Percentiles rank a stretch among this genome's conserved stretches.
These are phyloP conservation scores for Naegleria fowleri DNA, from an alignment of 208 protist species.

Conservation along the genomic window DNA sequence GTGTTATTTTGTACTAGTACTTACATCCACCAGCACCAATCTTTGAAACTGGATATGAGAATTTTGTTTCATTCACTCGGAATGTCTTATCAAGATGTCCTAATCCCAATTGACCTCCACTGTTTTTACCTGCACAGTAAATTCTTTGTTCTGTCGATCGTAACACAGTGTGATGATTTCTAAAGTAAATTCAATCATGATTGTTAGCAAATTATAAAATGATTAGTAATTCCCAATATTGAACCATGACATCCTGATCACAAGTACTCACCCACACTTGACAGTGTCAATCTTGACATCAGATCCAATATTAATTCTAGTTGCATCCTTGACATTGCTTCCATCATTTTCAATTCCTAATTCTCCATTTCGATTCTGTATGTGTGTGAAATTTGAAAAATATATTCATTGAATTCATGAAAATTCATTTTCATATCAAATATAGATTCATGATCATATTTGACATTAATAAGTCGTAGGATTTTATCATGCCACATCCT, in stretches of 20 bases:
- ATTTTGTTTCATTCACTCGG: neutral
- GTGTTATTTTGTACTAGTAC: too few species aligned
- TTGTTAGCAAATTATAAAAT: too few species aligned
- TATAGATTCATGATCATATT: too few species aligned
- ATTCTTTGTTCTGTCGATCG: neutral
- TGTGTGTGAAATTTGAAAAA: neutral
- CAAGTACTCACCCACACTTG: neutral
- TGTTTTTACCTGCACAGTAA: neutral
- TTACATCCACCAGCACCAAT: neutral
- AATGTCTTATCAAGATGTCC: neutral
- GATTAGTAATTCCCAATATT: neutral
- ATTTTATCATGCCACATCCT: neutral
- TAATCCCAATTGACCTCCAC: conserved; percentile 9
- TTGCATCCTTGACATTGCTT: neutral
- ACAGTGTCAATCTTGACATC: neutral
- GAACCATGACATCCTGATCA: neutral
- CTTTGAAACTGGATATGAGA: neutral
- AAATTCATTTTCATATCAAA: too few species aligned
- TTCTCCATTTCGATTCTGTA: neutral
- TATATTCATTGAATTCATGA: too few species aligned
- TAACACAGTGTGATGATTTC: neutral
- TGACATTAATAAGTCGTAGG: too few species aligned
- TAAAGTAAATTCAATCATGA: neutral
- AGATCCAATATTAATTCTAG: neutral
- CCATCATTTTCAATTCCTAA: conserved; percentile 9